These are phyloP conservation scores for Pleurotus platypus DNA, from an alignment of 768 basidiomycete species.

Conservation along the genomic window DNA sequence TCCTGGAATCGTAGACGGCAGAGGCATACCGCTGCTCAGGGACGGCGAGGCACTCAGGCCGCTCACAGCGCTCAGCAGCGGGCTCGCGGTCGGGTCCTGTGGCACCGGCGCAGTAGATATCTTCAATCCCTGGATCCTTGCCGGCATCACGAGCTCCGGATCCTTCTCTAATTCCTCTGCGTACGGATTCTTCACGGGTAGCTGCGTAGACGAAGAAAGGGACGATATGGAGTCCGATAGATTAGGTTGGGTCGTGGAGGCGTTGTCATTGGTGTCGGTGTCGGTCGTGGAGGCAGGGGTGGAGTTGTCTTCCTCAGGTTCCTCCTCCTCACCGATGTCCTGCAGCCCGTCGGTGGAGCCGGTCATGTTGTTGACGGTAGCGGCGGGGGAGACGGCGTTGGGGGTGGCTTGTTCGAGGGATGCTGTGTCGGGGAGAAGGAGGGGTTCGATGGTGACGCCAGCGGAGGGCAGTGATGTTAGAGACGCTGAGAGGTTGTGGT, in stretches of 20 bases:
- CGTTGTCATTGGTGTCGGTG: conserved; percentile 4
- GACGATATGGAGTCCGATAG: too few relatives aligned
- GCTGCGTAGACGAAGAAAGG: background rate
- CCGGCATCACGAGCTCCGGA: conserved; percentile 25
- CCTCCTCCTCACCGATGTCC: conserved; percentile 62
- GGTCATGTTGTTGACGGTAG: conserved; percentile 15
- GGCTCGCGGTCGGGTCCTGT: conserved; percentile 18
- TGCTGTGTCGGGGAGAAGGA: conserved; percentile 33
- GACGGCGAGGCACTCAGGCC: background rate
- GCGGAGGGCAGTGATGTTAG: conserved; percentile 10
- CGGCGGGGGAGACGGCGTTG: conserved; percentile 33
- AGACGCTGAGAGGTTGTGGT: conserved; percentile 9
- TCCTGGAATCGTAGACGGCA: conserved; percentile 13
- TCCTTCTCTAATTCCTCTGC: conserved; percentile 12
- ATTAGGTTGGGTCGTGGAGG: too few relatives aligned
- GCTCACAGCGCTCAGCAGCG: conserved; percentile 12
- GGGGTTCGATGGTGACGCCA: conserved; percentile 45
- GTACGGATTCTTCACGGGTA: background rate
- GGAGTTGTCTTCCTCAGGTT: conserved; percentile 43
- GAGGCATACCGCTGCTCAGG: conserved; percentile 18
- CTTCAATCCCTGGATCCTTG: conserved; percentile 55
- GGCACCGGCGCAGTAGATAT: conserved; percentile 40
- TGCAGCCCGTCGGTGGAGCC: conserved; percentile 36
- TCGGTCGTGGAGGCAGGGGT: conserved; percentile 11
- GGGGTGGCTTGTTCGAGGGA: conserved; percentile 20